Base-by-base conservation (phyloP, 1,139 yeast species). In the Blastobotrys buckinghamii region DNA sequence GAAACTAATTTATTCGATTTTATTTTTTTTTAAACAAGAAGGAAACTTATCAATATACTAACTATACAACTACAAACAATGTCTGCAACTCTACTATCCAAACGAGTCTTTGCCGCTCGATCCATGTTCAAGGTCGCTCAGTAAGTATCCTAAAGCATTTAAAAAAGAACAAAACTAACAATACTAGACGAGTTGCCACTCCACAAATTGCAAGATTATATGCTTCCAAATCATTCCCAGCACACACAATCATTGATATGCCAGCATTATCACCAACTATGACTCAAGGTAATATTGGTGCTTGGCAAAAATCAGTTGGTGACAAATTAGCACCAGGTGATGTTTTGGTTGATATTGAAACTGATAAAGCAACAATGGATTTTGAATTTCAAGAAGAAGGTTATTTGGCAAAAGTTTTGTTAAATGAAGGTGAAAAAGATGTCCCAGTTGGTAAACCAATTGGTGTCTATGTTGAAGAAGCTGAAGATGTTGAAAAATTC, bases 301-400 rank as follows among this genome's bases (percentile, higher is more conserved):
- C 79, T 52, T 92, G 97, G 97, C 78, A 81, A 64, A 90, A 89
- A 74, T 72, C 78, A 47, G 88, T 82, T 46, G 98, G 98, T 64
- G 97, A 92, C 66, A 71, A 79, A 68, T 79, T 92, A 59, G 61
- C 76, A 26, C 94, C 97, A 27, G 97, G 98, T 69, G 97, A 90
- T 66, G 82, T 94, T 49, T 79, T 92, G 60, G 97, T 96, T 50
- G 98, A 92, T 71, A 84, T 92, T 58, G 98, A 92, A 74, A 92
- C 99, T 58, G 99, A 92, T 70, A 92, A 92, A 76, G 98, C 99
- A 51, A 84, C 90, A 56, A 92, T 92, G 96, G 99, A 94, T 72
- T 92, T 89, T 64, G 99, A 92, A 73, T 92, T 92, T 76, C 97
- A 90, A 74, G 99, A 94, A 62, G 99, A 94, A 52, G 99, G 98